Percentiles rank a stretch among this genome's conserved stretches.
phyloP scores from a whole-genome alignment of 73 alveolate genomes.

The Paramecium sexaurelia region DNA sequence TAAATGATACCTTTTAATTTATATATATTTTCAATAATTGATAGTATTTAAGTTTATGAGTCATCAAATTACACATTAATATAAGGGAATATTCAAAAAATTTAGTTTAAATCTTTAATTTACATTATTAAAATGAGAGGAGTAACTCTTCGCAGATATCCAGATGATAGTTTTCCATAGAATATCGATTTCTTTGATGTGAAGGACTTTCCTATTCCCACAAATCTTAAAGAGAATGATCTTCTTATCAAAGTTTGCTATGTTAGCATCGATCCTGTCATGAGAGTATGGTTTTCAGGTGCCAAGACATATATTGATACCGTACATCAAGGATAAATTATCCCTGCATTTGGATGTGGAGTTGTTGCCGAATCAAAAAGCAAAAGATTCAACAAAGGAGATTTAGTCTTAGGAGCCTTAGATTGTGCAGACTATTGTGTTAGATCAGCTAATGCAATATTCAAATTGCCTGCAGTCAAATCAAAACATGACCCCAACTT shows the following conservation, averaged over 20 bases:
- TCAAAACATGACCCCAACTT: constrained; percentile 1
- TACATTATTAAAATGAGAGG: background rate
- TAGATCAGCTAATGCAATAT: constrained; percentile 43
- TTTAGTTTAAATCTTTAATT: background rate
- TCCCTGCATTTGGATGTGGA: constrained; percentile 63
- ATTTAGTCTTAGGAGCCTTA: constrained; percentile 26
- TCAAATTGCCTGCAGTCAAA: constrained; percentile 28
- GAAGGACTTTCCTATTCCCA: background rate
- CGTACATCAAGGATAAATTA: constrained; percentile 47
- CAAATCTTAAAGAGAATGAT: constrained; percentile 50
- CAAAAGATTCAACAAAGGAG: constrained; percentile 47
- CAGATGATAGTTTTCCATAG: constrained; percentile 25
- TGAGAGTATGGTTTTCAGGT: constrained; percentile 70
- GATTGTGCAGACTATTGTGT: constrained; percentile 56
- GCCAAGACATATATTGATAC: constrained; percentile 62
- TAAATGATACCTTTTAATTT: background rate
- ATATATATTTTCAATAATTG: background rate
- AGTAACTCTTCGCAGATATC: constrained; percentile 14
- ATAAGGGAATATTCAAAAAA: background rate
- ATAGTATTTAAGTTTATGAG: background rate
- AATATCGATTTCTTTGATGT: constrained; percentile 23
- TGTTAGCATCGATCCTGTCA: constrained; percentile 58
- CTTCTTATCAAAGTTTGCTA: constrained; percentile 34
- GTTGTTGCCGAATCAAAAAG: constrained; percentile 28
- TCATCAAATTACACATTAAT: constrained; percentile 30